Conservation (phyloP, 371 early-diverging fungal genomes). For the Mortierella sp. region DNA sequence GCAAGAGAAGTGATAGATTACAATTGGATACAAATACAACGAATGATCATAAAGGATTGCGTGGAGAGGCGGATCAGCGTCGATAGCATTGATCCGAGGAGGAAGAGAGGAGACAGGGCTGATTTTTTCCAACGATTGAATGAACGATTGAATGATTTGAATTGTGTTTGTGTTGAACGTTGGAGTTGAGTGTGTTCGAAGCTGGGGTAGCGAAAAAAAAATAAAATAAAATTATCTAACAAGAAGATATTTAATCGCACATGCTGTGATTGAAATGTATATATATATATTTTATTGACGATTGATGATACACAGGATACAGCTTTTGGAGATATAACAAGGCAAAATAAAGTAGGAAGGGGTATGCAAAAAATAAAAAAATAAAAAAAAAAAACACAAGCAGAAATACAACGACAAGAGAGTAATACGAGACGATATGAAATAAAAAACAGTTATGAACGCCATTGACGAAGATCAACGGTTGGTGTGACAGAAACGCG, state of each 20-base stretch:
- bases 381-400: too few relatives aligned
- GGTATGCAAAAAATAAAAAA: slow-evolving; percentile 10
- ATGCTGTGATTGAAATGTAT: not conserved
- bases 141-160: not conserved
- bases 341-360: slow-evolving; percentile 1
- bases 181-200: slow-evolving; percentile 11
- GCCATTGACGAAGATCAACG: slow-evolving; percentile 16
- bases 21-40: slow-evolving; percentile 6
- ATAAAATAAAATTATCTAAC: too few relatives aligned
- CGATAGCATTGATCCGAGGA: not conserved
- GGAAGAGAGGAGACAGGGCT: not conserved
- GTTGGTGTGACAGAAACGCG: slow-evolving; percentile 32
- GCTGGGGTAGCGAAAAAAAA: slow-evolving; percentile 11
- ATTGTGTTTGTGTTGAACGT: not conserved
- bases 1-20: slow-evolving; percentile 6
- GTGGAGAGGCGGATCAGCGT: not conserved
- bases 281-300: not conserved
- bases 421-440: not conserved
- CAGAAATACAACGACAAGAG: slow-evolving; percentile 5
- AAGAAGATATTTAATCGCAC: not conserved
- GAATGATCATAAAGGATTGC: not conserved
- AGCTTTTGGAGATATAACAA: not conserved
- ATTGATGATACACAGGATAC: too few relatives aligned
- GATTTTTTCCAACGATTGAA: not conserved
- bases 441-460: not conserved